A percentile compares a stretch with the other conserved stretches of the same genome.
These are phyloP conservation scores for Prunus dulcis DNA, from an alignment of 306 rosid genomes.

Conservation along the genomic window DNA sequence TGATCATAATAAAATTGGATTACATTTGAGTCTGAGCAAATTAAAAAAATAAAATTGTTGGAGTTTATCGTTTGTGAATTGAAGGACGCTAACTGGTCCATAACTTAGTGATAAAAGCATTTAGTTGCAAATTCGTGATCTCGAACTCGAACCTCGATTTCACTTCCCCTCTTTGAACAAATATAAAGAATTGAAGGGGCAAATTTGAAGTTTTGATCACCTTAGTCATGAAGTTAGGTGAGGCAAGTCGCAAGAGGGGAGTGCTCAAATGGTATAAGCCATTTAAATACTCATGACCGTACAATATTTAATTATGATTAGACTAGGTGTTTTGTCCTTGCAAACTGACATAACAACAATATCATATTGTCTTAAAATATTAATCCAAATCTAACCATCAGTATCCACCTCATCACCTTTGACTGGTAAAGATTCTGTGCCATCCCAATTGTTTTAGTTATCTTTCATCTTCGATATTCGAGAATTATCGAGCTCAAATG, in stretches of 20 bases:
- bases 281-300: constrained; percentile 20
- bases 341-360: constrained; percentile 36
- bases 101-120: too few relatives aligned
- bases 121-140: too few relatives aligned
- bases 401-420: constrained; percentile 46
- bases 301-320: constrained; percentile 29
- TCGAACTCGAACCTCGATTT: accelerated
- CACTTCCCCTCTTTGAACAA: too few relatives aligned
- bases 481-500: background rate
- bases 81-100: too few relatives aligned
- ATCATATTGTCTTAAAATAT: constrained; percentile 37
- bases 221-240: constrained; percentile 26
- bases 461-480: background rate
- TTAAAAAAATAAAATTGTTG: background rate
- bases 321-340: constrained; percentile 16
- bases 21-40: background rate
- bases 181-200: background rate
- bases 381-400: constrained; percentile 36
- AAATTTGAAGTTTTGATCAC: constrained; percentile 18
- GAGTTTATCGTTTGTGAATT: background rate
- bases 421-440: constrained; percentile 73
- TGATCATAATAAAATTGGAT: background rate
- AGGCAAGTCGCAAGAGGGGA: constrained; percentile 16
- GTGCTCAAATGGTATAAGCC: constrained; percentile 15
- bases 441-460: constrained; percentile 35